These are phyloP conservation scores for Cercospora zeina DNA, from an alignment of 2,329 filamentous ascomycete species.

Conservation along the genomic window DNA sequence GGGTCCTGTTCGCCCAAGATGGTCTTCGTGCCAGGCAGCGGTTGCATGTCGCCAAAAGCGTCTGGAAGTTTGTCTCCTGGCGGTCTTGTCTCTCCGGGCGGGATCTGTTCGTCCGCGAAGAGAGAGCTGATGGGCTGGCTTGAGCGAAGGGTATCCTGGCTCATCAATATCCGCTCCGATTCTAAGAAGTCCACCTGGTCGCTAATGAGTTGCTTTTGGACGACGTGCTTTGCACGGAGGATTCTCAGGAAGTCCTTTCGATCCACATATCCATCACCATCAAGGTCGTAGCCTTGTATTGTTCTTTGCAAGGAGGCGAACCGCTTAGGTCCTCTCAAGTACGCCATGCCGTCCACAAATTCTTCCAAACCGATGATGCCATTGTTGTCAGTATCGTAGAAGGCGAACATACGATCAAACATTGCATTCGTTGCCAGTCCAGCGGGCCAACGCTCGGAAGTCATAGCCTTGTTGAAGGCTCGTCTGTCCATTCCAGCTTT, in stretches of 20 bases:
- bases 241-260: constrained; percentile 86
- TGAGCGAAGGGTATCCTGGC: constrained; percentile 45
- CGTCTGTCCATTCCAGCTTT: constrained; percentile 83
- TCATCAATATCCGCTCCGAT: constrained; percentile 64
- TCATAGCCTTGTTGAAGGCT: constrained; percentile 88
- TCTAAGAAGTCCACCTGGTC: constrained; percentile 77
- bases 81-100: constrained; percentile 33
- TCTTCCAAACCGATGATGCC: constrained; percentile 89
- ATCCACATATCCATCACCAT: constrained; percentile 81
- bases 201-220: constrained; percentile 84
- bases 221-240: constrained; percentile 86
- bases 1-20: constrained; percentile 59
- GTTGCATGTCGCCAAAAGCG: constrained; percentile 37
- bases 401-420: constrained; percentile 93
- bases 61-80: constrained; percentile 40
- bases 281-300: constrained; percentile 88
- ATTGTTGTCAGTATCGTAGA: constrained; percentile 90
- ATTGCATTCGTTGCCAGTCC: constrained; percentile 83
- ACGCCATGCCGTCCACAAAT: constrained; percentile 79
- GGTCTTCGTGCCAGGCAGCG: constrained; percentile 47
- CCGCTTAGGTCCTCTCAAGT: constrained; percentile 58
- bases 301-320: constrained; percentile 70
- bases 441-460: constrained; percentile 60
- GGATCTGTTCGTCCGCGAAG: constrained; percentile 45
- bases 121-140: constrained; percentile 51